A percentile compares a stretch with the other conserved stretches of the same genome.
phyloP scores from a whole-genome alignment of 345 rosid genomes.

The Schrenkiella parvula region DNA sequence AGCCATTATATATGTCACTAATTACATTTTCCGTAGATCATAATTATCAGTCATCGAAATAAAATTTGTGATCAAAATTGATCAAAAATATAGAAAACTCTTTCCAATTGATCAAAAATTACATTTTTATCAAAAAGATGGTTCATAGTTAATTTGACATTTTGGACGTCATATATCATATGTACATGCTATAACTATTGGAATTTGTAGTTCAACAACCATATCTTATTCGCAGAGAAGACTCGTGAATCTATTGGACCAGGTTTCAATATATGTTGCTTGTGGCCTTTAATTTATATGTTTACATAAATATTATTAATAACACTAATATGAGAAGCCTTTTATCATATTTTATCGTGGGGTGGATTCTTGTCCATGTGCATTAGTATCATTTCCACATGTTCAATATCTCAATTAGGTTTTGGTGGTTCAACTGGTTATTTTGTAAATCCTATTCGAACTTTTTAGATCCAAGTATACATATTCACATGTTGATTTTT shows the following conservation, averaged over 20 bases:
- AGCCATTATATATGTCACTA: not conserved
- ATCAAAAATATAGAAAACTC: too few relatives aligned
- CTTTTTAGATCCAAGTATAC: not conserved
- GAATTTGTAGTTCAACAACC: not conserved
- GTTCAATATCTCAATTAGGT: not conserved
- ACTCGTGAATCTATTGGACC: not conserved
- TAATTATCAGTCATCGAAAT: too few relatives aligned
- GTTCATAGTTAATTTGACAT: not conserved
- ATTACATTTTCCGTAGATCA: too few relatives aligned
- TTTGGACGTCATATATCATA: too few relatives aligned
- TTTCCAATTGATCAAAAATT: not conserved
- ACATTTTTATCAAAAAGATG: too few relatives aligned
- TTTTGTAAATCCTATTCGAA: not conserved
- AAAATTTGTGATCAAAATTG: too few relatives aligned
- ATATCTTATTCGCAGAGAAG: not conserved
- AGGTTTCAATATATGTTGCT: not conserved
- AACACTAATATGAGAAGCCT: too few relatives aligned
- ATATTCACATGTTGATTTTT: too few relatives aligned
- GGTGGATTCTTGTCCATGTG: not conserved
- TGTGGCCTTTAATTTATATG: not conserved
- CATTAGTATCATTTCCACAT: not conserved
- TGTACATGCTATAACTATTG: not conserved
- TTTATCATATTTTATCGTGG: too few relatives aligned
- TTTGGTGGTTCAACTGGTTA: not conserved
- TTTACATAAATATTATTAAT: not conserved